These are phyloP conservation scores for Ananas comosus DNA, from an alignment of 176 grass and related monocot species.

Conservation along the genomic window DNA sequence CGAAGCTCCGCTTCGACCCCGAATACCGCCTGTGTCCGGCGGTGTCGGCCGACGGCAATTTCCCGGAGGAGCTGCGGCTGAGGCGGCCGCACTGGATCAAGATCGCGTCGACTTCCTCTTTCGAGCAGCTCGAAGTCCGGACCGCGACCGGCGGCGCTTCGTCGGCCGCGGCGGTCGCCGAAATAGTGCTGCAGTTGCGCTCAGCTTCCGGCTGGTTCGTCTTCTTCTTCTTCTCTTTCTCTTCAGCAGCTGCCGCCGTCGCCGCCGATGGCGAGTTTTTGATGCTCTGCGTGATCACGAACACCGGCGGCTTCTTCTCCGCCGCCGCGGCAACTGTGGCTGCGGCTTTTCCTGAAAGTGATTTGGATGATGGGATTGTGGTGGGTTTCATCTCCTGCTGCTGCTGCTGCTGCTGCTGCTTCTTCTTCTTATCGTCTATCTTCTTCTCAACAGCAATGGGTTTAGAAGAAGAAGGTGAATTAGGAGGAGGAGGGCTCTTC, in stretches of 20 bases:
- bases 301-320: constrained; percentile 62
- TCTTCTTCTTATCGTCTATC: not conserved
- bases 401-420: not conserved
- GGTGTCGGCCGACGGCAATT: constrained; percentile 28
- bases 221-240: constrained; percentile 27
- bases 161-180: constrained; percentile 8
- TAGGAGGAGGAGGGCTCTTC: constrained; percentile 4
- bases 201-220: not conserved
- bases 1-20: constrained; percentile 82
- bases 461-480: not conserved
- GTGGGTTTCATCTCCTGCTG: not conserved
- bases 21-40: constrained; percentile 43
- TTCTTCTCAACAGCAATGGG: not conserved
- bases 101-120: constrained; percentile 88
- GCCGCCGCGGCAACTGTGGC: not conserved
- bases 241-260: not conserved
- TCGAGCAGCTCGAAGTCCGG: constrained; percentile 74
- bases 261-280: constrained; percentile 3
- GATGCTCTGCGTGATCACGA: constrained; percentile 48
- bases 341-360: constrained; percentile 16
- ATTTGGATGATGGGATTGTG: not conserved
- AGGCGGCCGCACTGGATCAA: constrained; percentile 92
- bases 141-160: constrained; percentile 32
- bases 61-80: constrained; percentile 82
- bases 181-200: not conserved